phyloP scores from a whole-genome alignment of 108 stramenopile genomes.

The Nitzschia palea region DNA sequence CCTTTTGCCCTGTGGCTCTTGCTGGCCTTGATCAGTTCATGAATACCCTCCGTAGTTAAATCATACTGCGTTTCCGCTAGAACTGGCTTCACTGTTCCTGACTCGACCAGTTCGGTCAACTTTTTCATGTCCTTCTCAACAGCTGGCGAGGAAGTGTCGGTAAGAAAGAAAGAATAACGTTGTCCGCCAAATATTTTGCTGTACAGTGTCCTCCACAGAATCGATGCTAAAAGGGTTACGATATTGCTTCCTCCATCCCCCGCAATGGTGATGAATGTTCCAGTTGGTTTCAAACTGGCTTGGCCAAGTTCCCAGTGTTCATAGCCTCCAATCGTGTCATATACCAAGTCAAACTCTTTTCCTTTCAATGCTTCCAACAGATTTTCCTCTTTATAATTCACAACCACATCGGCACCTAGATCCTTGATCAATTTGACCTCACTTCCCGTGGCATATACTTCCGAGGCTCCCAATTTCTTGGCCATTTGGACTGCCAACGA shows the following conservation, averaged over 20 bases:
- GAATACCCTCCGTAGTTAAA: constrained; percentile 1
- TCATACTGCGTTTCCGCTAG: constrained; percentile 10
- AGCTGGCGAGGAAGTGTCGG: not conserved
- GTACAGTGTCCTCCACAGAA: not conserved
- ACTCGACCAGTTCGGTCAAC: constrained; percentile 17
- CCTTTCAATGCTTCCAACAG: constrained; percentile 13
- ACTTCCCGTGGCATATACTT: constrained; percentile 22
- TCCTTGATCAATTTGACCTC: constrained; percentile 12
- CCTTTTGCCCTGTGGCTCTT: constrained; percentile 18
- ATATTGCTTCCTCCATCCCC: no score
- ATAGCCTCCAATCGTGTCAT: constrained; percentile 21
- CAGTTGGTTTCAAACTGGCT: constrained; percentile 3
- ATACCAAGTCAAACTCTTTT: constrained; percentile 26
- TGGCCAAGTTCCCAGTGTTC: constrained; percentile 21
- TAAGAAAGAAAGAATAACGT: not conserved
- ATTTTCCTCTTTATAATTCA: constrained; percentile 15
- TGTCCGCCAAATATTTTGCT: constrained; percentile 1
- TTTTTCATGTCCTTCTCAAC: not conserved
- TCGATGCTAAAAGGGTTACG: not conserved
- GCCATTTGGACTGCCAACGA: constrained; percentile 39
- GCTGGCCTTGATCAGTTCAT: constrained; percentile 12
- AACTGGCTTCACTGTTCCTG: constrained; percentile 11
- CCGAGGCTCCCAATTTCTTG: constrained; percentile 20
- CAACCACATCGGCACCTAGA: constrained; percentile 31
- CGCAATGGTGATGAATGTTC: constrained; percentile 12